A percentile compares a stretch with the other conserved stretches of the same genome.
phyloP scores from a whole-genome alignment of 495 filamentous ascomycete genomes.

The Penicillium robsamsonii region DNA sequence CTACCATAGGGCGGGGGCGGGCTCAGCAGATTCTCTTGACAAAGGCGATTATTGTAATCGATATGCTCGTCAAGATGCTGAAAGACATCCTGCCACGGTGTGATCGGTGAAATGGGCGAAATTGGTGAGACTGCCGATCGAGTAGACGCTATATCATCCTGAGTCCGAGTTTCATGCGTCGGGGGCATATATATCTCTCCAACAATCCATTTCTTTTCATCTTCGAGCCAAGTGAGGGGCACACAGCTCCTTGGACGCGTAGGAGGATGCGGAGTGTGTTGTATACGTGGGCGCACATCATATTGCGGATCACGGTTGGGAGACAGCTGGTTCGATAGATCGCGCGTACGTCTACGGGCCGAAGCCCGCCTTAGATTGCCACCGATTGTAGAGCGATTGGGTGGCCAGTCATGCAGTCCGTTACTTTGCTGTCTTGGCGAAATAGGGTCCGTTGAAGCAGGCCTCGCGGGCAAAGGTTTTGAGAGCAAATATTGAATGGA shows the following conservation, averaged over 20 bases:
- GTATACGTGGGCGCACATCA: background rate
- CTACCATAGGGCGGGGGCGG: background rate
- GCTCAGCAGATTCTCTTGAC: background rate
- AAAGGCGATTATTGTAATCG: background rate
- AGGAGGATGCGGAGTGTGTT: background rate
- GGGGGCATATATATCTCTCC: background rate
- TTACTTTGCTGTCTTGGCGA: background rate
- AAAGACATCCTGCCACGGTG: background rate
- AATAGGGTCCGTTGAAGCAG: slow-evolving; percentile 11
- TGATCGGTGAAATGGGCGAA: background rate
- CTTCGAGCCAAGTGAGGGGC: slow-evolving; percentile 18
- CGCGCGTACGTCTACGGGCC: slow-evolving; percentile 5
- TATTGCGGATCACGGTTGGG: slow-evolving; percentile 1
- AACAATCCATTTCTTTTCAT: slow-evolving; percentile 19
- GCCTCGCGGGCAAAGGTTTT: slow-evolving; percentile 21
- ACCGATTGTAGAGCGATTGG: background rate
- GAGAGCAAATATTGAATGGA: slow-evolving; percentile 15
- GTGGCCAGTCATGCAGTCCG: background rate
- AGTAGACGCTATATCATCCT: background rate
- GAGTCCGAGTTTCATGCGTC: background rate
- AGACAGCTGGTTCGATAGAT: slow-evolving; percentile 1
- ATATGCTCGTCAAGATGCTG: background rate
- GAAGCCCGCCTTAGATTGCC: slow-evolving; percentile 1
- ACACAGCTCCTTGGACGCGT: background rate
- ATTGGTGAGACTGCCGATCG: slow-evolving; percentile 1